Evolutionary conservation across 306 rosid genomes (phyloP), one percentile per base, ranked within the genome.

Genomic region (Ammopiptanthus mongolicus): DNA sequence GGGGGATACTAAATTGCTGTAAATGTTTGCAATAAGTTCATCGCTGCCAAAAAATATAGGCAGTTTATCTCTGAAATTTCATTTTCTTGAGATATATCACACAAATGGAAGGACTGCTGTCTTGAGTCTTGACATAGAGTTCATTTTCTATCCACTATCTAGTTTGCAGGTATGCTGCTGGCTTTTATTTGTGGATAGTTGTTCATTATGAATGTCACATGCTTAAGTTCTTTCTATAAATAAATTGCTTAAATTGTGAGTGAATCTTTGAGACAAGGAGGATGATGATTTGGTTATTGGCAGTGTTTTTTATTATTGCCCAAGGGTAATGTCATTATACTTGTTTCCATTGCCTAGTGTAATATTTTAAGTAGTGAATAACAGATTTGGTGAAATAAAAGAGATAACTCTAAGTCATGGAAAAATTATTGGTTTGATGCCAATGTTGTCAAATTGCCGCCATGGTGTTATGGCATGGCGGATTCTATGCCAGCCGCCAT

Each of bases 1-100:
- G 22, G 61, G 59, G 65, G 71, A 70, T 69, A 14, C 68, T 48
- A 53, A 57, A 64, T 50, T 73, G 39, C 8, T 75, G 82, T 71
- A 79, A 17, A 79, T 79, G 70, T 62, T 63, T 69, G 70, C 73
- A 31, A 22, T 11, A 44, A 67, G 36, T 60, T 23, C 51, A 41
- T 59, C 5, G 14, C 68, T 65, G 47, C 60, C 34, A 15, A 50
- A 50, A n/a, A 48, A 56, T 23, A 14, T 8, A 7, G 23, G 65
- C 28, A 1, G n/a, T 68, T 17, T 28, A 23, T 68, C 3, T 1
- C 37, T 36, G 60, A 62, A 69, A 55, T 69, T 58, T 51, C 63
- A 19, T 66, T 77, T 73, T 56, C 4, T 57, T 9, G 37, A 77
- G 67, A 29, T 47, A 29, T 47, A 77, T 59, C 71, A 29, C 58